Percentiles rank a stretch among this genome's conserved stretches.
Evolutionary conservation across 371 early-diverging fungal species (phyloP).

Genomic region (Rhizopus arrhizus): DNA sequence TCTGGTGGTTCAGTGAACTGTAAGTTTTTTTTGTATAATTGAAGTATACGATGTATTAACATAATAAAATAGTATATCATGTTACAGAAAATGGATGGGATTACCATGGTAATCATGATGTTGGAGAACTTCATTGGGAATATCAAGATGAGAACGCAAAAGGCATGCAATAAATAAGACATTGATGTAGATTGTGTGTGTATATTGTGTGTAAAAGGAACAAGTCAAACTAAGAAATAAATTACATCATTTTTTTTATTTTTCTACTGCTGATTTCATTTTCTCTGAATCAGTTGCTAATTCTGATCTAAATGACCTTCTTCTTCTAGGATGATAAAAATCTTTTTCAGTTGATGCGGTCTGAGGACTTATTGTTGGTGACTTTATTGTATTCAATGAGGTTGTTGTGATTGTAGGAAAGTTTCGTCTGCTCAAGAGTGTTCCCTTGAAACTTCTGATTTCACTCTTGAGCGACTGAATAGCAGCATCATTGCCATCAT

Average conservation of each 20-base stretch:
- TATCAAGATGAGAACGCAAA: conserved; percentile 59
- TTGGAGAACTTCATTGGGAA: conserved; percentile 84
- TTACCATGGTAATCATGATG: conserved; percentile 84
- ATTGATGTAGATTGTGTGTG: no score
- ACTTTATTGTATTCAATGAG: background rate
- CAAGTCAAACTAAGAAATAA: no score
- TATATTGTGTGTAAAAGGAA: no score
- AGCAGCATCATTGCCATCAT: background rate
- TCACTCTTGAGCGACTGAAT: conserved; percentile 36
- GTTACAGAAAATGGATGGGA: conserved; percentile 93
- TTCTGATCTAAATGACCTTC: conserved; percentile 13
- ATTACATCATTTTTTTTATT: no score
- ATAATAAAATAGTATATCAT: conserved; percentile 77
- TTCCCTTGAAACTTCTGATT: conserved; percentile 34
- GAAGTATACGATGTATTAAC: conserved; percentile 1
- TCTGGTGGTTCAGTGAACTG: conserved; percentile 97
- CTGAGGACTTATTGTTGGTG: background rate
- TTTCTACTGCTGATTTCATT: no score
- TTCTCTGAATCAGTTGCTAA: background rate
- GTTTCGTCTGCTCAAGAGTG: conserved; percentile 31
- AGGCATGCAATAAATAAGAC: conserved; percentile 1
- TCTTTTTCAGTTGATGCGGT: background rate
- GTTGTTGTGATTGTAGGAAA: conserved; percentile 21
- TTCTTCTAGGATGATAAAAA: conserved; percentile 22
- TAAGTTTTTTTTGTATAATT: conserved; percentile 36